Percentiles rank a stretch among this genome's conserved stretches.
Conservation (phyloP, 2,329 filamentous ascomycete genomes). For the Aureobasidium sp. region DNA sequence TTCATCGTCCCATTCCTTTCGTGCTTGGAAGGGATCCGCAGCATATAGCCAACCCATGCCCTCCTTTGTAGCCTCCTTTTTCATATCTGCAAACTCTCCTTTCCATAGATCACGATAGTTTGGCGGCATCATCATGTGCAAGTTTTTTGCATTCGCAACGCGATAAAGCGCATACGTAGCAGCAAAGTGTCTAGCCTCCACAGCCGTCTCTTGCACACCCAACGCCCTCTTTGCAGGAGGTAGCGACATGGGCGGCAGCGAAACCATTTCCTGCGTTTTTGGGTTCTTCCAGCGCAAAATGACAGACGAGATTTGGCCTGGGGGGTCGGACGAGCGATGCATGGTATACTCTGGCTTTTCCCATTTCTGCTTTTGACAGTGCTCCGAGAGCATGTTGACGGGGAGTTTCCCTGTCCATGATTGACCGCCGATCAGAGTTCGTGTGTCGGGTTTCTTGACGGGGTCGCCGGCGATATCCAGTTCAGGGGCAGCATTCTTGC, state of each 20-base stretch:
- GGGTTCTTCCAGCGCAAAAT: conserved; percentile 65
- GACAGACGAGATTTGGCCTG: conserved; percentile 60
- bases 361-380: conserved; percentile 95
- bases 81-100: conserved; percentile 72
- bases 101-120: conserved; percentile 89
- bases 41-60: conserved; percentile 86
- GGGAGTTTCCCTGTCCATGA: conserved; percentile 98
- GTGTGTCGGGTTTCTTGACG: conserved; percentile 54
- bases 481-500: conserved; percentile 22
- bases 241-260: conserved; percentile 74
- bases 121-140: conserved; percentile 89
- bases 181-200: conserved; percentile 90
- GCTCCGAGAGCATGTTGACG: conserved; percentile 85
- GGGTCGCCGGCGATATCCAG: conserved; percentile 24
- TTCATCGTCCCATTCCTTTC: conserved; percentile 71
- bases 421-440: conserved; percentile 82
- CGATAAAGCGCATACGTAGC: conserved; percentile 87
- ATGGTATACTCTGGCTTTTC: conserved; percentile 87
- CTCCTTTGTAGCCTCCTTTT: conserved; percentile 70
- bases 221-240: conserved; percentile 64
- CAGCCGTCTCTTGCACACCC: conserved; percentile 66
- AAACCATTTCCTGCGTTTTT: conserved; percentile 73
- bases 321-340: conserved; percentile 25
- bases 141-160: conserved; percentile 90
- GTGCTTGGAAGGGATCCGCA: conserved; percentile 81